Percentiles rank a stretch among this genome's conserved stretches.
Conservation (phyloP, 768 basidiomycete species). For the Boletus rubroflammeus region DNA sequence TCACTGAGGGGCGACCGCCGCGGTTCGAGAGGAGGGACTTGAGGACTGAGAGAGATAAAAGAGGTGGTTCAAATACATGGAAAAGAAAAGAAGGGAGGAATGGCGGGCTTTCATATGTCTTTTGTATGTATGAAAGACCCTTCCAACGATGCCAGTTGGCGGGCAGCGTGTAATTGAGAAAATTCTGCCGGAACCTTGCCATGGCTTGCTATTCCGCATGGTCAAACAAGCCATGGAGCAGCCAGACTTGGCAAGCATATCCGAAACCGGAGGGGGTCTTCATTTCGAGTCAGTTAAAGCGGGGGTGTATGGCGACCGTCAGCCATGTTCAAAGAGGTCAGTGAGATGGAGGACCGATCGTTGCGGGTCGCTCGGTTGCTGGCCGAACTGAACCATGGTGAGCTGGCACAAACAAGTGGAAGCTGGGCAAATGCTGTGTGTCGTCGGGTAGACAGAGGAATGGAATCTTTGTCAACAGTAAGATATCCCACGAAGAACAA, state of each 20-base stretch:
- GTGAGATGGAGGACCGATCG: not conserved
- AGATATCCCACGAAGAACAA: not conserved
- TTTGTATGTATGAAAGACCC: not conserved
- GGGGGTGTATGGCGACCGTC: not conserved
- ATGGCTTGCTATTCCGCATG: not conserved
- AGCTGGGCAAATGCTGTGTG: not conserved
- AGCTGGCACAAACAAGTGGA: not conserved
- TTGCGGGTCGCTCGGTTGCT: not conserved
- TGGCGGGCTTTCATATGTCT: not conserved
- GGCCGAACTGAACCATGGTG: not conserved
- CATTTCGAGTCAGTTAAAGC: too few relatives aligned
- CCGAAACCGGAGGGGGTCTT: not conserved
- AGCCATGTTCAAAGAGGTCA: not conserved
- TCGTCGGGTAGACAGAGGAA: not conserved
- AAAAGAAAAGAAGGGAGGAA: not conserved
- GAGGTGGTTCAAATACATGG: not conserved
- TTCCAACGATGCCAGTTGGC: conserved; percentile 11
- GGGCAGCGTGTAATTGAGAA: not conserved
- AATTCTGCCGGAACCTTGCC: not conserved
- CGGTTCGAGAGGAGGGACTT: not conserved
- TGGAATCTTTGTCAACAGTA: not conserved
- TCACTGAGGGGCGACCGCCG: not conserved
- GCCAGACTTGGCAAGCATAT: not conserved
- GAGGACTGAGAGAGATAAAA: too few relatives aligned
- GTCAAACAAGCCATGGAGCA: not conserved